A percentile compares a stretch with the other conserved stretches of the same genome.
Conservation (phyloP, 345 rosid genomes). For the Ceriops zippeliana region DNA sequence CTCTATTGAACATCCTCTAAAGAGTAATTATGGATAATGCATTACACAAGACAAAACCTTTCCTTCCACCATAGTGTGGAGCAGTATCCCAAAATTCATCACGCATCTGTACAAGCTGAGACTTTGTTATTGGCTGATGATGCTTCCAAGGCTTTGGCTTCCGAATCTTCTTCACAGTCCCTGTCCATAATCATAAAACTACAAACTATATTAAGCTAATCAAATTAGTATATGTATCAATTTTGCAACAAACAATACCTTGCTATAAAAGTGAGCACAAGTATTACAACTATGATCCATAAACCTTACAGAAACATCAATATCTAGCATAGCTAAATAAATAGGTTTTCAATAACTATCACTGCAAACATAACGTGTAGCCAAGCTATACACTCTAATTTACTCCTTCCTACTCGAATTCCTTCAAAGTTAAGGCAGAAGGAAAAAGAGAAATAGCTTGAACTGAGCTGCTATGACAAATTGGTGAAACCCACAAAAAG, state of each 20-base stretch:
- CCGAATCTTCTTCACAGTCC: slow-evolving; percentile 58
- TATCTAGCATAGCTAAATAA: too few relatives aligned
- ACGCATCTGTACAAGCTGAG: slow-evolving; percentile 66
- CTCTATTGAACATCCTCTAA: neutral
- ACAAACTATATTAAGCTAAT: slow-evolving; percentile 1
- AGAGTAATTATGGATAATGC: neutral
- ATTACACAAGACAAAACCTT: slow-evolving; percentile 40
- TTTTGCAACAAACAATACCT: neutral
- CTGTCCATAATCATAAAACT: slow-evolving; percentile 27
- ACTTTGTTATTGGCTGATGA: slow-evolving; percentile 66
- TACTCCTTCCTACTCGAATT: neutral
- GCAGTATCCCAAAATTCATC: slow-evolving; percentile 98
- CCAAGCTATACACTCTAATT: neutral
- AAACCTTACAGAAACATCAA: too few relatives aligned
- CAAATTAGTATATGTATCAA: neutral
- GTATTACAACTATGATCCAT: too few relatives aligned
- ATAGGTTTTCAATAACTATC: too few relatives aligned
- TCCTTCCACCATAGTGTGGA: slow-evolving; percentile 88
- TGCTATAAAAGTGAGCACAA: neutral
- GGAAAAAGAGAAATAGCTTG: neutral
- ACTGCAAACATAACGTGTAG: neutral
- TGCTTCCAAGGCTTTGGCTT: slow-evolving; percentile 95
- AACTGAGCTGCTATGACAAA: neutral
- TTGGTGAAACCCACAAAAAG: neutral
- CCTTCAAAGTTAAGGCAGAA: neutral